Base-by-base conservation (phyloP, 768 basidiomycete genomes). In the Boletus insuetus region DNA sequence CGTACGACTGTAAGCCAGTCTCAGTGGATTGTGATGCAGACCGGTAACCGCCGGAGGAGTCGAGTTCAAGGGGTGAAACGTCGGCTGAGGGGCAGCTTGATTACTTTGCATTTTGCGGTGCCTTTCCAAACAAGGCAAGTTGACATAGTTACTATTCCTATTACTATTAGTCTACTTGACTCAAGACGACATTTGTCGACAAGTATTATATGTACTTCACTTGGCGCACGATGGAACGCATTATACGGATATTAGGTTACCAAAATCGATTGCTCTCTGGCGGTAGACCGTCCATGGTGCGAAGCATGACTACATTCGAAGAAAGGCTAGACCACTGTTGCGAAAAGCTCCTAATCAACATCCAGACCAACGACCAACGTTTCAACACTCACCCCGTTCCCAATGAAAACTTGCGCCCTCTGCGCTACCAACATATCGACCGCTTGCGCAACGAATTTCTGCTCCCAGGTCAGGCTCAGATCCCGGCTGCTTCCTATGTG, bases 391-490 rank as follows among this genome's bases (percentile, higher is more conserved):
- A 78, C 79, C 64, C 81, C 81, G 45, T 82, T 82, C 8, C 80
- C 81, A 37, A 81, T 66, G 61, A 82, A 77, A 24, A 75, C 70
- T 51, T 80, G 77, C 6, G 79, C 79, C 49, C 69, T 66, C 54
- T 73, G 64, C 2, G 75, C 79, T 39, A 81, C 70, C 12, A 75
- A 64, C 78, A 83, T 82, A 56, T 82, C 81, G 37, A 81, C 58
- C 43, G 75, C 77, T 60, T 79, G 76, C 0, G 68, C 68, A n/a
- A 78, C 74, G 43, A 71, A 77, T 49, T 65, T 64, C 61, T 82
- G 75, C 58, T 79, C 77, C 63, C 64, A 64, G 4, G 68, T 73
- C 24, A 81, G 47, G 31, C 48, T 56, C 47, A 83, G 52, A 50
- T 82, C 79, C 19, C 68, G 60, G 48, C 69, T 76, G 52, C 73